These are phyloP conservation scores for Pseudogymnoascus sp. DNA, from an alignment of 2,329 filamentous ascomycete genomes.

Conservation along the genomic window DNA sequence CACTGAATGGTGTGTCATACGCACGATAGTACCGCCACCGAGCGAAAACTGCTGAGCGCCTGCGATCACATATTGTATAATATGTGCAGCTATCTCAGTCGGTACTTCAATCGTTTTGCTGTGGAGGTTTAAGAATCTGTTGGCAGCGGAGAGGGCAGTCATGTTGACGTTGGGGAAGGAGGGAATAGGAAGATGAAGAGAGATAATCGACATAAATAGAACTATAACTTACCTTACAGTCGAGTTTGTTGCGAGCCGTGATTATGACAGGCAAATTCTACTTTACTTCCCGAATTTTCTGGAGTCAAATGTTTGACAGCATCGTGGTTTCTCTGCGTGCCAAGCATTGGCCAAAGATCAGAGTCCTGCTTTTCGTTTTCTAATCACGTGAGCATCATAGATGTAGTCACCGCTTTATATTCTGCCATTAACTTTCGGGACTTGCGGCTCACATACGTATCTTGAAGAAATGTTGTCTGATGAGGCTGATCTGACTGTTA, in stretches of 20 bases:
- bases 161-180: background rate
- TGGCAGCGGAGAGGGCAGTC: background rate
- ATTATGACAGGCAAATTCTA: background rate
- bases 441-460: no score
- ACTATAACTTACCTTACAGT: background rate
- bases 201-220: background rate
- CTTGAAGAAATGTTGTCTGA: no score
- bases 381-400: no score
- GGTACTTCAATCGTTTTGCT: conserved; percentile 4
- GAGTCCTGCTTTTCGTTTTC: no score
- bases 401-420: no score
- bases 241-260: background rate
- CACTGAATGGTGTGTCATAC: conserved; percentile 5
- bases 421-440: no score
- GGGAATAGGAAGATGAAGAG: background rate
- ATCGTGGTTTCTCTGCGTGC: no score
- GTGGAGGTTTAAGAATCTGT: background rate
- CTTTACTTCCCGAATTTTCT: no score
- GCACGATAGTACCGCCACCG: background rate
- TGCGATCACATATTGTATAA: background rate
- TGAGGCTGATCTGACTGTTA: no score
- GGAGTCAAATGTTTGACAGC: no score
- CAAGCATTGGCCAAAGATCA: no score
- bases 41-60: conserved; percentile 4
- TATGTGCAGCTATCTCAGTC: background rate